These are phyloP conservation scores for Vitellaria paradoxa DNA, from an alignment of 179 eudicot species.

Conservation along the genomic window DNA sequence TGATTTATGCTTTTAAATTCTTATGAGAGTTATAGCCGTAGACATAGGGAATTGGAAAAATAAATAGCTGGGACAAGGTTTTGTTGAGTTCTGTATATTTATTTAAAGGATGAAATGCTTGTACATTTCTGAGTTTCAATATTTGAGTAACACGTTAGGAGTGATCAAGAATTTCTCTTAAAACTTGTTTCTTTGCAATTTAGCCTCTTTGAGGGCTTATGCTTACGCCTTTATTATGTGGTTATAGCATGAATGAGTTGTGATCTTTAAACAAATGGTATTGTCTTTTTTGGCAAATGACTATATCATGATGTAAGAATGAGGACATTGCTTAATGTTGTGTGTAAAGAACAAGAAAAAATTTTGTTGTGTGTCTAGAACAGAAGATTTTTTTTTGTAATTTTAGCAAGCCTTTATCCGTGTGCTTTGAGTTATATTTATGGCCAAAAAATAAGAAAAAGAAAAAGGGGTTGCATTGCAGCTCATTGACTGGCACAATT, in stretches of 20 bases:
- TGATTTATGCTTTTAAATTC: neutral
- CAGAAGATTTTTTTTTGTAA: too few relatives aligned
- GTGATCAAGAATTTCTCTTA: neutral
- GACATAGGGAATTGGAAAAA: neutral
- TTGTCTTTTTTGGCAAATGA: too few relatives aligned
- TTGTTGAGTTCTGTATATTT: neutral
- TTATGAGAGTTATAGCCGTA: neutral
- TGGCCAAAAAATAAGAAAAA: too few relatives aligned
- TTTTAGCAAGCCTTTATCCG: too few relatives aligned
- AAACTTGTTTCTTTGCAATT: neutral
- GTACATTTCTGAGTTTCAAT: neutral
- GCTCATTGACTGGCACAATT: conserved; percentile 4
- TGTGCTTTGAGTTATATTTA: too few relatives aligned
- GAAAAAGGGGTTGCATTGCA: neutral
- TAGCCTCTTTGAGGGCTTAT: neutral
- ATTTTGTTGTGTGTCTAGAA: too few relatives aligned
- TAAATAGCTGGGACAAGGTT: neutral
- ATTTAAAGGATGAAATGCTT: neutral
- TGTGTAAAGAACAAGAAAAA: too few relatives aligned
- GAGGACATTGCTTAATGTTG: too few relatives aligned
- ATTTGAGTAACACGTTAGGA: neutral
- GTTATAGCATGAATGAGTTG: too few relatives aligned
- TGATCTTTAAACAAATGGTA: too few relatives aligned
- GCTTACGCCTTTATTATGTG: too few relatives aligned
- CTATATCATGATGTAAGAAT: too few relatives aligned